phyloP scores from a whole-genome alignment of 768 basidiomycete genomes.

The Psilocybe sp. region DNA sequence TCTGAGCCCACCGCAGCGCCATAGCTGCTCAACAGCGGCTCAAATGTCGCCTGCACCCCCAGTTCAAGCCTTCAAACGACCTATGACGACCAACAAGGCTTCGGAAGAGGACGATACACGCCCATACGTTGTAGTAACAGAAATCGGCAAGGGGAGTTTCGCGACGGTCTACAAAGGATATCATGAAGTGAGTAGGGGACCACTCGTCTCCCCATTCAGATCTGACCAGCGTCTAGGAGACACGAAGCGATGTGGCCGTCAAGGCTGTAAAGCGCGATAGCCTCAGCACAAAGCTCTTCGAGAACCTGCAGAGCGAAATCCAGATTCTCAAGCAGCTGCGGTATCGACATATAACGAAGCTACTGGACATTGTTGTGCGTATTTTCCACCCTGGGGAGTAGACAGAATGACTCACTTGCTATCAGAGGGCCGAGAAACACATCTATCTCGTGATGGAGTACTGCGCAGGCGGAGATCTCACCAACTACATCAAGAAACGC shows the following conservation, averaged over 20 bases:
- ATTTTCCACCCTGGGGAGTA: conserved; percentile 15
- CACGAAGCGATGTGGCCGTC: conserved; percentile 80
- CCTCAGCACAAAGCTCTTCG: conserved; percentile 87
- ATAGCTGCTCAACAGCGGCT: not conserved
- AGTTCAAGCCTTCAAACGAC: conserved; percentile 18
- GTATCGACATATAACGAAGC: conserved; percentile 88
- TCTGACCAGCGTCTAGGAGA: conserved; percentile 49
- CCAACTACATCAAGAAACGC: conserved; percentile 97
- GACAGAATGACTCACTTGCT: conserved; percentile 1
- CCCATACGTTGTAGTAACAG: conserved; percentile 73
- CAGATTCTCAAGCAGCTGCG: conserved; percentile 92
- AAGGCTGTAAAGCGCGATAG: conserved; percentile 90
- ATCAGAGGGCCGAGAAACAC: conserved; percentile 67
- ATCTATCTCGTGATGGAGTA: conserved; percentile 98
- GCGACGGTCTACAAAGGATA: conserved; percentile 95
- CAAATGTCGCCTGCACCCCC: not conserved
- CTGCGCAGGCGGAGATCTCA: conserved; percentile 94
- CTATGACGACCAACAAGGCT: conserved; percentile 13
- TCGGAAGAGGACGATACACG: conserved; percentile 67
- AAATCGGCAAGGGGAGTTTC: conserved; percentile 90
- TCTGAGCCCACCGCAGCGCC: no score
- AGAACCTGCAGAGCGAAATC: conserved; percentile 98
- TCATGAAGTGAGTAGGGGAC: conserved; percentile 62
- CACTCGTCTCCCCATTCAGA: not conserved
- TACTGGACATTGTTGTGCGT: conserved; percentile 88